These are phyloP conservation scores for Backusella psychrophila DNA, from an alignment of 192 early-diverging fungal genomes.

Conservation along the genomic window DNA sequence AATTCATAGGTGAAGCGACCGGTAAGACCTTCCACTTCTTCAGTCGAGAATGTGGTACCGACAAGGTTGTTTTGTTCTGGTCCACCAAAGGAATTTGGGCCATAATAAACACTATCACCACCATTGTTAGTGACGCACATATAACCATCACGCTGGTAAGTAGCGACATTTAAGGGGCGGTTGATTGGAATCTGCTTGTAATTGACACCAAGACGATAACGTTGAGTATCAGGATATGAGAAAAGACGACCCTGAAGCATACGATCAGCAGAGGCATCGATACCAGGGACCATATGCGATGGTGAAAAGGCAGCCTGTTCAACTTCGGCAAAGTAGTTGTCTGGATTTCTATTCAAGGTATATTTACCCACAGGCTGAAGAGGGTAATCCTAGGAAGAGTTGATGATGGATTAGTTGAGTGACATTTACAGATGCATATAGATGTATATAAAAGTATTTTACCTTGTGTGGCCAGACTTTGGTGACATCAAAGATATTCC, in stretches of 20 bases:
- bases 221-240: conserved; percentile 83
- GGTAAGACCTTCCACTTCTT: conserved; percentile 48
- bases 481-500: conserved; percentile 81
- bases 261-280: conserved; percentile 71
- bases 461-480: conserved; percentile 76
- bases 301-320: conserved; percentile 83
- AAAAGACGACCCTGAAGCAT: conserved; percentile 86
- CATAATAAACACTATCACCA: conserved; percentile 65
- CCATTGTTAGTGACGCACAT: conserved; percentile 62
- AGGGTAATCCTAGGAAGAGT: conserved; percentile 51
- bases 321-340: conserved; percentile 84
- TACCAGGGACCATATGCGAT: conserved; percentile 76
- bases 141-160: conserved; percentile 78
- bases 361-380: conserved; percentile 76
- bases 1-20: conserved; percentile 59
- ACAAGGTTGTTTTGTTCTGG: conserved; percentile 58
- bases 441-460: background rate
- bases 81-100: conserved; percentile 63
- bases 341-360: conserved; percentile 76
- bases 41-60: conserved; percentile 47
- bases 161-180: conserved; percentile 55
- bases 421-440: background rate
- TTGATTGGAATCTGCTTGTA: conserved; percentile 85
- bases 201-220: conserved; percentile 81
- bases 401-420: background rate